phyloP scores from a whole-genome alignment of 1,139 yeast species.

The Tardiomyces blankii region DNA sequence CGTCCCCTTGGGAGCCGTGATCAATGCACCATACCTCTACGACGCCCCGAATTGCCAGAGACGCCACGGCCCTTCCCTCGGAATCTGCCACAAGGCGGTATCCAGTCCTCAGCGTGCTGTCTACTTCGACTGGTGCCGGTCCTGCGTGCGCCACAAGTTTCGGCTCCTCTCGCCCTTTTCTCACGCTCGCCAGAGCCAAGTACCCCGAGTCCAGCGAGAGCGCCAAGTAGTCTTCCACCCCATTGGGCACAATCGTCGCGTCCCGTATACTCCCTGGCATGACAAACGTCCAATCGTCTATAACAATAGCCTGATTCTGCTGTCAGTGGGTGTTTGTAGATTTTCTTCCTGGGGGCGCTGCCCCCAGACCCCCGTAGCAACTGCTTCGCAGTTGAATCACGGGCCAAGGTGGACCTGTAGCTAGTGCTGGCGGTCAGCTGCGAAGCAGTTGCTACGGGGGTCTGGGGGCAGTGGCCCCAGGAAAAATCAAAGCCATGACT shows the following conservation, averaged over 20 bases:
- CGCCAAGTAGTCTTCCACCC: background rate
- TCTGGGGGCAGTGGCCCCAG: too few relatives aligned
- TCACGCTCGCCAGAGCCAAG: background rate
- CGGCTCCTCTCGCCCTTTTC: background rate
- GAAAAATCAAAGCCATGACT: too few relatives aligned
- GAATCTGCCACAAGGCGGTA: background rate
- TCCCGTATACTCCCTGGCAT: background rate
- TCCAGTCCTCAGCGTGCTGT: background rate
- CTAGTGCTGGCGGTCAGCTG: too few relatives aligned
- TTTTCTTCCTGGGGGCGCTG: too few relatives aligned
- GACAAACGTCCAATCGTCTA: too few relatives aligned
- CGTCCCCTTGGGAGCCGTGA: background rate
- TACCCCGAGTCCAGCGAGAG: background rate
- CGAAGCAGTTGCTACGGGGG: too few relatives aligned
- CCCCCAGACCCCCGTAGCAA: too few relatives aligned
- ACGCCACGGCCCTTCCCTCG: background rate
- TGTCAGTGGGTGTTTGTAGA: too few relatives aligned
- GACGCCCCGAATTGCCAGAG: background rate
- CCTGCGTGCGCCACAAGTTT: background rate
- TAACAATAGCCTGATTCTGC: too few relatives aligned
- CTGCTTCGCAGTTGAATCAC: too few relatives aligned
- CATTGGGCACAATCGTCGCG: background rate
- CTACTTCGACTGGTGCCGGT: background rate
- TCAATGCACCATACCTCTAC: background rate
- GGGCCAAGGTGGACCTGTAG: too few relatives aligned